Evolutionary conservation across 805 yeast species (phyloP).

Genomic region (Starmerella etchellsii): DNA sequence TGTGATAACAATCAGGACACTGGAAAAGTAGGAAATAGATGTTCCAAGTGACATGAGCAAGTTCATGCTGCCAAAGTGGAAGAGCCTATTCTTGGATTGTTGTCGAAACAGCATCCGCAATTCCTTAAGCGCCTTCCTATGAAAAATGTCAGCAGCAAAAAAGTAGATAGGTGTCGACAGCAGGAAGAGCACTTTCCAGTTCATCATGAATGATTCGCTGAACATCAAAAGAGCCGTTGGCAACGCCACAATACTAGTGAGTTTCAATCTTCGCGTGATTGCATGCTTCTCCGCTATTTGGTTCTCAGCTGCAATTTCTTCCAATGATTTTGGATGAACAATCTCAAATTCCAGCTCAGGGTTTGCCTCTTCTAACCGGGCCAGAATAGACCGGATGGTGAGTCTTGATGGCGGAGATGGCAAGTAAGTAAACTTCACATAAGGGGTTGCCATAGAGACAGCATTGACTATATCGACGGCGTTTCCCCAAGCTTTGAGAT

Average conservation of each 20-base stretch:
- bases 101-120: slow-evolving; percentile 32
- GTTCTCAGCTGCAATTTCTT: slow-evolving; percentile 44
- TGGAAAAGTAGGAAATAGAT: slow-evolving; percentile 55
- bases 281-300: slow-evolving; percentile 30
- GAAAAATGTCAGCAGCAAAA: slow-evolving; percentile 63
- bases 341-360: slow-evolving; percentile 41
- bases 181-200: slow-evolving; percentile 41
- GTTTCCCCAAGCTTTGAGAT: slow-evolving; percentile 41
- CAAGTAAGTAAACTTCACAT: slow-evolving; percentile 49
- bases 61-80: slow-evolving; percentile 69
- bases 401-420: slow-evolving; percentile 41
- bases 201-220: slow-evolving; percentile 38
- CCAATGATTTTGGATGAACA: slow-evolving; percentile 44
- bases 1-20: slow-evolving; percentile 46
- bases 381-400: slow-evolving; percentile 44
- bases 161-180: slow-evolving; percentile 63
- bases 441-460: slow-evolving; percentile 43
- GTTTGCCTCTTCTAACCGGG: slow-evolving; percentile 36
- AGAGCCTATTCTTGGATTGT: slow-evolving; percentile 30
- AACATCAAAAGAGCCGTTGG: slow-evolving; percentile 55
- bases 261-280: slow-evolving; percentile 32
- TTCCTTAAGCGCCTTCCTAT: slow-evolving; percentile 51
- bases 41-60: slow-evolving; percentile 63
- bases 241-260: slow-evolving; percentile 38
- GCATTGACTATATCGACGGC: slow-evolving; percentile 45